These are phyloP conservation scores for Penstemon eatonii DNA, from an alignment of 257 asterid species.

Conservation along the genomic window DNA sequence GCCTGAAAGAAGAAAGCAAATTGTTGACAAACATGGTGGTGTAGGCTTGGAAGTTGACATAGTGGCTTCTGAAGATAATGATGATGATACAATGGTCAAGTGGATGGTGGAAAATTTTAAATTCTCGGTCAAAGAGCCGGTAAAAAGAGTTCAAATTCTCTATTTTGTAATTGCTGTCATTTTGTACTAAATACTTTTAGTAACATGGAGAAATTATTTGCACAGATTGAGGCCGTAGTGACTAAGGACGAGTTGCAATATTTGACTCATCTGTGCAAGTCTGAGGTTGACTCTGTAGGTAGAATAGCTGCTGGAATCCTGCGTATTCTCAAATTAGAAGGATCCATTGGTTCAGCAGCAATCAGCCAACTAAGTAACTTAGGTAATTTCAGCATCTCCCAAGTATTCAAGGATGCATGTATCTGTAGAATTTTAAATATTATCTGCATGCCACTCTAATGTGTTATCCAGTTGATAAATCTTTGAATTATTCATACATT, in stretches of 20 bases:
- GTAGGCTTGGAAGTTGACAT: constrained; percentile 69
- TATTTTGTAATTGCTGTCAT: constrained; percentile 1
- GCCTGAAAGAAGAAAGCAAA: constrained; percentile 45
- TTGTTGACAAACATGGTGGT: constrained; percentile 50
- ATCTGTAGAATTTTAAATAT: not conserved
- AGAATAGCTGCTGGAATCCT: constrained; percentile 87
- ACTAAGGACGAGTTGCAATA: constrained; percentile 82
- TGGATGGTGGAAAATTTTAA: constrained; percentile 78
- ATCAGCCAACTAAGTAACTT: constrained; percentile 84
- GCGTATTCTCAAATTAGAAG: constrained; percentile 86
- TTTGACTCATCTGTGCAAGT: constrained; percentile 65
- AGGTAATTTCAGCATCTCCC: constrained; percentile 49
- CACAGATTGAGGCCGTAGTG: constrained; percentile 82
- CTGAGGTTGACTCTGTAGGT: constrained; percentile 91
- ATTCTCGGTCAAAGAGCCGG: constrained; percentile 90
- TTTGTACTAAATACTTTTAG: constrained; percentile 17
- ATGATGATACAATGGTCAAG: constrained; percentile 44
- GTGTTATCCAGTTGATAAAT: not conserved
- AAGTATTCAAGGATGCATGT: not conserved
- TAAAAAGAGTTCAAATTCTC: constrained; percentile 32
- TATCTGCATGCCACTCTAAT: not conserved
- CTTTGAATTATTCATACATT: not conserved
- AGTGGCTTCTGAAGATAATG: constrained; percentile 64
- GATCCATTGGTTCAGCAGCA: constrained; percentile 75
- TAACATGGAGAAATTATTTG: constrained; percentile 14